Percentiles rank a stretch among this genome's conserved stretches.
phyloP scores from a whole-genome alignment of 495 filamentous ascomycete species.

The Cercophora samala region DNA sequence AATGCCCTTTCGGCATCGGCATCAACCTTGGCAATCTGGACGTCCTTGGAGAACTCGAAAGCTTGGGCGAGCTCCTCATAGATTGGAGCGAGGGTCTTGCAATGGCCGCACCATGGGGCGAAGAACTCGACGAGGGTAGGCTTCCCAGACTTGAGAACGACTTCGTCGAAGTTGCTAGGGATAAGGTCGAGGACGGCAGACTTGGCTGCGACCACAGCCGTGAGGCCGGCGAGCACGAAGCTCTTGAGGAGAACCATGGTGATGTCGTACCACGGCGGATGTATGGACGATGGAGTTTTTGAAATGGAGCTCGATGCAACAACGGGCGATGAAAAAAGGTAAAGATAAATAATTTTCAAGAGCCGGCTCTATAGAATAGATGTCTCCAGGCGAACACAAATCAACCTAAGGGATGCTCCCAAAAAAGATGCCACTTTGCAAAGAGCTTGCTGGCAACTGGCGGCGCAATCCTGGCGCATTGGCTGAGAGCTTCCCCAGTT shows the following conservation, averaged over 20 bases:
- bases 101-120: slow-evolving; percentile 97
- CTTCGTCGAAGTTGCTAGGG: slow-evolving; percentile 82
- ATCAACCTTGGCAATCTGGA: slow-evolving; percentile 92
- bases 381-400: slow-evolving; percentile 18
- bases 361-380: slow-evolving; percentile 6
- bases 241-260: slow-evolving; percentile 53
- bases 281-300: background rate
- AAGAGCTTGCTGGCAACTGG: slow-evolving; percentile 5
- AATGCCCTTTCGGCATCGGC: slow-evolving; percentile 82
- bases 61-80: slow-evolving; percentile 86
- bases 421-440: slow-evolving; percentile 39
- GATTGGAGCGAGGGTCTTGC: slow-evolving; percentile 91
- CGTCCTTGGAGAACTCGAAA: slow-evolving; percentile 70
- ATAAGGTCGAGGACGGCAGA: slow-evolving; percentile 80
- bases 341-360: slow-evolving; percentile 6
- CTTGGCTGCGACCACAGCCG: slow-evolving; percentile 47
- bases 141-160: slow-evolving; percentile 88
- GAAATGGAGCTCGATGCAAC: slow-evolving; percentile 11
- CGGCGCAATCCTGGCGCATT: slow-evolving; percentile 14
- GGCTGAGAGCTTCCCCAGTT: slow-evolving; percentile 5
- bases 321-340: slow-evolving; percentile 5
- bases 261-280: slow-evolving; percentile 3
- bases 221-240: slow-evolving; percentile 49
- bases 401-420: slow-evolving; percentile 23
- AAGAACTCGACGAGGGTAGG: slow-evolving; percentile 98